phyloP scores from a whole-genome alignment of 1,284 basidiomycete genomes.

The Naganishia sp. region DNA sequence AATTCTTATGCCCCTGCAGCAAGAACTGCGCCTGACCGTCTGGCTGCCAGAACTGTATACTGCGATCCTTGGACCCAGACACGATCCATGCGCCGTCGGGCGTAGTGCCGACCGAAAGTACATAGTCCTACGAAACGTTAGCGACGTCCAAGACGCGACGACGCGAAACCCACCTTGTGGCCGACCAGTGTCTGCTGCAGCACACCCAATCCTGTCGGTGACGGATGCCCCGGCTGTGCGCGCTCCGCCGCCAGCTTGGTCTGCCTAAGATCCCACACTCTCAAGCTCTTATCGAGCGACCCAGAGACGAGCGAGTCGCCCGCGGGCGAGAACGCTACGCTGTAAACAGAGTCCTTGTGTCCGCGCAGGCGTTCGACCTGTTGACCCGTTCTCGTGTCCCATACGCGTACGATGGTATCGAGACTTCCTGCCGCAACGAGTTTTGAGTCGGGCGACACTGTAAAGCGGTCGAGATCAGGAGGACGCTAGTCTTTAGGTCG shows the following conservation, averaged over 20 bases:
- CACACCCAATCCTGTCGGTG: constrained; percentile 53
- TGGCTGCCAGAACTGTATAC: constrained; percentile 84
- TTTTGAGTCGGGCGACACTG: constrained; percentile 76
- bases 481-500: background rate
- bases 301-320: constrained; percentile 74
- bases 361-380: constrained; percentile 75
- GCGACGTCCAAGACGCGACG: background rate
- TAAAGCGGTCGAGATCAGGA: constrained; percentile 37
- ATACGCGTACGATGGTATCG: constrained; percentile 81
- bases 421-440: constrained; percentile 80
- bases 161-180: constrained; percentile 66
- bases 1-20: constrained; percentile 87
- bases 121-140: constrained; percentile 48
- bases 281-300: constrained; percentile 81
- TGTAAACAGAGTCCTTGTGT: constrained; percentile 80
- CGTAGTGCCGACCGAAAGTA: constrained; percentile 64
- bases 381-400: constrained; percentile 73
- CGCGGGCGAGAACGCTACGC: constrained; percentile 83
- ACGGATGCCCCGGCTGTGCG: constrained; percentile 10
- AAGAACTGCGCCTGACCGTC: constrained; percentile 75
- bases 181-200: constrained; percentile 79
- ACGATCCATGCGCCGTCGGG: constrained; percentile 86
- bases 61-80: constrained; percentile 85
- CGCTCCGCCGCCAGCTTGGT: constrained; percentile 46
- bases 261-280: constrained; percentile 74